phyloP scores from a whole-genome alignment of 2,329 filamentous ascomycete species.

The Cadophora malorum region DNA sequence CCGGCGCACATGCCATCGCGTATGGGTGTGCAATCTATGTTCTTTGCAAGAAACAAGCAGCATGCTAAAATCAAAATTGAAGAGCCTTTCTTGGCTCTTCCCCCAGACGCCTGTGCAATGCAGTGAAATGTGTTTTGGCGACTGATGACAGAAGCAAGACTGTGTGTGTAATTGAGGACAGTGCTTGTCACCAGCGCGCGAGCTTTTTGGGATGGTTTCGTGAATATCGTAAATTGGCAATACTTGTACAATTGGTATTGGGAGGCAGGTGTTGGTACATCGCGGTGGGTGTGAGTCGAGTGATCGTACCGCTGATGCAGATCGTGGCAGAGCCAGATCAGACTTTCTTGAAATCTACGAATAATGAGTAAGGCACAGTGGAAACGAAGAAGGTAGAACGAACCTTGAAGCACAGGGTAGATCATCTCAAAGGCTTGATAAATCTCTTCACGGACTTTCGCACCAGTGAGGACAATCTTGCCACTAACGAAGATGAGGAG shows the following conservation, averaged over 20 bases:
- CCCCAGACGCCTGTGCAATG: constrained; percentile 45
- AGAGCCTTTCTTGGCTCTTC: constrained; percentile 41
- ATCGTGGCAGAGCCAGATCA: constrained; percentile 40
- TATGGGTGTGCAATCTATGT: constrained; percentile 46
- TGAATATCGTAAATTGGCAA: constrained; percentile 43
- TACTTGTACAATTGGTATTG: constrained; percentile 43
- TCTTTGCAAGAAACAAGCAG: constrained; percentile 35
- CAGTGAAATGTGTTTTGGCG: constrained; percentile 37
- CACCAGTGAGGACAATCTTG: constrained; percentile 97
- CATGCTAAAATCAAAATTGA: constrained; percentile 42
- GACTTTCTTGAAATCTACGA: constrained; percentile 47
- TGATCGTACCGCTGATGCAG: constrained; percentile 44
- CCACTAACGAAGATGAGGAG: constrained; percentile 97
- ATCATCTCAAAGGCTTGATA: constrained; percentile 97
- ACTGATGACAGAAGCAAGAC: constrained; percentile 39
- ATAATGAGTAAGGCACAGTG: constrained; percentile 21
- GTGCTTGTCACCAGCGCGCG: constrained; percentile 31
- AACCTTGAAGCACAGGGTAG: constrained; percentile 91
- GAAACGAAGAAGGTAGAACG: constrained; percentile 40
- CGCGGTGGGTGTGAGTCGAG: constrained; percentile 34
- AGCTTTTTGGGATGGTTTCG: constrained; percentile 43
- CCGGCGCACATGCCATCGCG: constrained; percentile 51
- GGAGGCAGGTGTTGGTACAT: constrained; percentile 41
- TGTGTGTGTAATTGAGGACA: constrained; percentile 30
- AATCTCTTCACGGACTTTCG: constrained; percentile 98